Evolutionary conservation across 805 yeast species (phyloP), one percentile per base, ranked within the genome.

Genomic region (Metschnikowia reukaufii): DNA sequence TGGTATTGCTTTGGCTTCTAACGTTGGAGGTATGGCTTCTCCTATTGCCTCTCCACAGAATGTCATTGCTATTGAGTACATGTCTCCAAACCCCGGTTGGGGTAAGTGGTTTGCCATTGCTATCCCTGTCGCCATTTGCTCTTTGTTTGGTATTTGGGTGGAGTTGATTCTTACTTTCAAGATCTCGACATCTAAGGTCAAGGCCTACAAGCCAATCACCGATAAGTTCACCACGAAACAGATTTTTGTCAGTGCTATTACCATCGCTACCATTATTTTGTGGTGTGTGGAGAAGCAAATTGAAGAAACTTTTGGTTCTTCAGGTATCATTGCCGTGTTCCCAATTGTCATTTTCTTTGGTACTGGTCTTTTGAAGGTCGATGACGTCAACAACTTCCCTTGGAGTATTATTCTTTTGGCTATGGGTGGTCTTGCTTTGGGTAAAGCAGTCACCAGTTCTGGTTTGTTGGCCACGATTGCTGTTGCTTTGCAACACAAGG

Each of bases 1-100:
- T 38, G 98, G 97, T 36, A 86, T 92, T 56, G 98, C 98, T 0
- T 71, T 92, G 47, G 95, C 98, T 1, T 86, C 96, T 6, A 89
- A 92, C 62, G 73, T 92, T 39, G 98, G 96, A 18, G 99, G 99
- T 54, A 92, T 91, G 96, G 86, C 96, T 0, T 88, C 96, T 4
- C 99, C 99, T 6, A 92, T 92, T 60, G 91, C 97, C 1, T 88
- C 97, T 2, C 99, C 99, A 1, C 99, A 92, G 63, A 92, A 92
- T 65, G 88, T 92, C 52, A 83, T 92, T 58, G 96, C 97, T 1
- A 76, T 92, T 42, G 91, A 88, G 47, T 73, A 84, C 56, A 92
- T 92, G 98, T 76, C 74, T 47, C 83, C 78, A 46, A 81, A 85
- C 39, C 85, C 85, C 13, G 78, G 81, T 7, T 92, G 99, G 99